Percentiles rank a stretch among this genome's conserved stretches.
These are phyloP conservation scores for Plectosphaerella sp. DNA, from an alignment of 2,329 filamentous ascomycete genomes.

Conservation along the genomic window DNA sequence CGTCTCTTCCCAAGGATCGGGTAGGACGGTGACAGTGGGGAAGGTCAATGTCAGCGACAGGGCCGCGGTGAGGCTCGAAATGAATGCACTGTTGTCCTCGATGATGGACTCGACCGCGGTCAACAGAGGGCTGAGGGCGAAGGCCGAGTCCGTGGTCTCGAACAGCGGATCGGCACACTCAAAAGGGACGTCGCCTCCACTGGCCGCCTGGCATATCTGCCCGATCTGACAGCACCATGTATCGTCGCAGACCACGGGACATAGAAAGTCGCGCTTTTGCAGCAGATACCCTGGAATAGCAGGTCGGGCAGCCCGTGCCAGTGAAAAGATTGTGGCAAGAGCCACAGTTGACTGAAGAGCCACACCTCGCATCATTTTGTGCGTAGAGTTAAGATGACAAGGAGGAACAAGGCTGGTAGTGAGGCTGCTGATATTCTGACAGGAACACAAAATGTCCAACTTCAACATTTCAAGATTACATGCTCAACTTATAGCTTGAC, in stretches of 20 bases:
- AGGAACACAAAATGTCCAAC: no score
- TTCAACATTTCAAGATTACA: no score
- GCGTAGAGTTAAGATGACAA: no score
- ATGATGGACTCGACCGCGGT: not conserved
- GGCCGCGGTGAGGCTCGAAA: not conserved
- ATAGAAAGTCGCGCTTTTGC: not conserved
- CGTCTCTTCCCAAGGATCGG: not conserved
- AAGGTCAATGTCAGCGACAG: not conserved
- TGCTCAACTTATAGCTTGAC: no score
- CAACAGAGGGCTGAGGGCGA: not conserved
- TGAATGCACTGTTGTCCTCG: not conserved
- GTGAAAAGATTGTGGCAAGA: not conserved
- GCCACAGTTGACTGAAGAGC: not conserved
- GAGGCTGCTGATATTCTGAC: no score
- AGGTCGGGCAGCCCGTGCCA: not conserved
- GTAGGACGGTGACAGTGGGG: not conserved
- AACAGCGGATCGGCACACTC: not conserved
- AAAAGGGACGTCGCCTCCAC: not conserved
- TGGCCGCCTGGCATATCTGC: not conserved
- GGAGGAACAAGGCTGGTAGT: no score
- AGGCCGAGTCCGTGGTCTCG: not conserved
- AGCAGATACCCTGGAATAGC: not conserved
- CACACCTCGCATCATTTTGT: not conserved
- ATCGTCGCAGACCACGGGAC: not conserved
- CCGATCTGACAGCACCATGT: not conserved